Conservation (phyloP, 208 protist species). For the Willaertia magna region DNA sequence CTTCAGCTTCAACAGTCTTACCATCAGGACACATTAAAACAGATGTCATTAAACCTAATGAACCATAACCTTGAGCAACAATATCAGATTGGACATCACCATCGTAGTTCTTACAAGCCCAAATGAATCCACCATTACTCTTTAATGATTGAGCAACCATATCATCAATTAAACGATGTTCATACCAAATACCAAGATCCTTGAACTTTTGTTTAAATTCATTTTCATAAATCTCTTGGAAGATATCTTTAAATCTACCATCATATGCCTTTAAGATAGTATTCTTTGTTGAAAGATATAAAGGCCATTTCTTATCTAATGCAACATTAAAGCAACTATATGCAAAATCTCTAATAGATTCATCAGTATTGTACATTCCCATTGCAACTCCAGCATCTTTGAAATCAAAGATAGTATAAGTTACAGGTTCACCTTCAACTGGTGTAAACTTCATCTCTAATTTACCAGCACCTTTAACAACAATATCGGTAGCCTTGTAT, state of each 20-base stretch:
- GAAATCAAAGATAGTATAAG: slow-evolving; percentile 72
- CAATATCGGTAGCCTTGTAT: slow-evolving; percentile 83
- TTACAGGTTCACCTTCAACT: slow-evolving; percentile 40
- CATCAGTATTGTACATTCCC: slow-evolving; percentile 90
- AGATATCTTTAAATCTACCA: slow-evolving; percentile 87
- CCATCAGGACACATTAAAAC: slow-evolving; percentile 89
- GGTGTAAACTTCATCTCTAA: slow-evolving; percentile 80
- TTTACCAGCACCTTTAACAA: slow-evolving; percentile 58
- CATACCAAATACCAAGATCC: slow-evolving; percentile 66
- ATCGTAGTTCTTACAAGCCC: slow-evolving; percentile 97
- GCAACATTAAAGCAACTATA: slow-evolving; percentile 81
- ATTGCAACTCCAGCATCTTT: slow-evolving; percentile 59
- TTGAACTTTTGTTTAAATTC: slow-evolving; percentile 70
- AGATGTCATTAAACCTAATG: slow-evolving; percentile 92
- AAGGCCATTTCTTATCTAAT: slow-evolving; percentile 62
- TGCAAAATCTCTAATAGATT: slow-evolving; percentile 86
- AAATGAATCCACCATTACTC: slow-evolving; percentile 69
- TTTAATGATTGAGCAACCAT: slow-evolving; percentile 88
- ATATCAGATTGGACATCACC: slow-evolving; percentile 94
- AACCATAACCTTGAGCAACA: slow-evolving; percentile 90
- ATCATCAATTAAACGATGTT: slow-evolving; percentile 93
- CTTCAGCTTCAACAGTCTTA: slow-evolving; percentile 90
- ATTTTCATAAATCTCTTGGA: slow-evolving; percentile 77
- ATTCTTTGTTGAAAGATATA: slow-evolving; percentile 91
- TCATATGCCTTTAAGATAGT: slow-evolving; percentile 96